Evolutionary conservation across 2,329 filamentous ascomycete genomes (phyloP).

Genomic region (Parascedosporium putredinis): DNA sequence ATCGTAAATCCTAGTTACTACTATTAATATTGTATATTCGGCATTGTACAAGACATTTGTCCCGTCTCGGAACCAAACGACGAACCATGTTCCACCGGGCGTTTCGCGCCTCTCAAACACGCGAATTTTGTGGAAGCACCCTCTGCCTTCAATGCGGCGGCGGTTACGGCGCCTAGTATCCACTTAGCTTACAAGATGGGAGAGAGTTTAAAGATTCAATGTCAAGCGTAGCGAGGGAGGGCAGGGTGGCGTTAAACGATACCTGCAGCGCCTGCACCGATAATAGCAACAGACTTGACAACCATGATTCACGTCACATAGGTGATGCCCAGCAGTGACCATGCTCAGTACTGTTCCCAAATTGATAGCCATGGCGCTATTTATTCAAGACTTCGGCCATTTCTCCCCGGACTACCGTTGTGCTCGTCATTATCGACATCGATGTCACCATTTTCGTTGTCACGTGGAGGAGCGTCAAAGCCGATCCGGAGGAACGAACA

Average conservation of each 20-base stretch:
- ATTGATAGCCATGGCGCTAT: neutral
- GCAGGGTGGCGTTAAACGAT: constrained; percentile 6
- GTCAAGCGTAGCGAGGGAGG: neutral
- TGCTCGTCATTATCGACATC: neutral
- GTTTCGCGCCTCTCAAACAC: constrained; percentile 33
- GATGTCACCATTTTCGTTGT: neutral
- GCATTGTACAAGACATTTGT: too few species aligned
- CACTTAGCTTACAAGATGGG: neutral
- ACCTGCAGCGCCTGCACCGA: constrained; percentile 33
- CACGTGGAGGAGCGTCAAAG: neutral
- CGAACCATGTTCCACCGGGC: constrained; percentile 34
- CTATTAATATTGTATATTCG: neutral
- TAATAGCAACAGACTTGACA: constrained; percentile 30
- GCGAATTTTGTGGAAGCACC: constrained; percentile 29
- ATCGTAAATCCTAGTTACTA: constrained; percentile 50
- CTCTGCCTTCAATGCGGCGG: constrained; percentile 34
- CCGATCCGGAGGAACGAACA: too few species aligned
- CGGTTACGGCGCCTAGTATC: constrained; percentile 32
- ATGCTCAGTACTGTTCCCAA: neutral
- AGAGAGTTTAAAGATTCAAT: too few species aligned
- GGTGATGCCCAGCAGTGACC: too few species aligned
- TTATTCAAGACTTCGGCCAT: neutral
- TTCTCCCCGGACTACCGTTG: too few species aligned
- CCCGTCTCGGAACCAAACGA: too few species aligned
- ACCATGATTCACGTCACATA: constrained; percentile 11